Percentiles rank a stretch among this genome's conserved stretches.
phyloP scores from a whole-genome alignment of 495 filamentous ascomycete genomes.

The Penicilliopsis zonata region DNA sequence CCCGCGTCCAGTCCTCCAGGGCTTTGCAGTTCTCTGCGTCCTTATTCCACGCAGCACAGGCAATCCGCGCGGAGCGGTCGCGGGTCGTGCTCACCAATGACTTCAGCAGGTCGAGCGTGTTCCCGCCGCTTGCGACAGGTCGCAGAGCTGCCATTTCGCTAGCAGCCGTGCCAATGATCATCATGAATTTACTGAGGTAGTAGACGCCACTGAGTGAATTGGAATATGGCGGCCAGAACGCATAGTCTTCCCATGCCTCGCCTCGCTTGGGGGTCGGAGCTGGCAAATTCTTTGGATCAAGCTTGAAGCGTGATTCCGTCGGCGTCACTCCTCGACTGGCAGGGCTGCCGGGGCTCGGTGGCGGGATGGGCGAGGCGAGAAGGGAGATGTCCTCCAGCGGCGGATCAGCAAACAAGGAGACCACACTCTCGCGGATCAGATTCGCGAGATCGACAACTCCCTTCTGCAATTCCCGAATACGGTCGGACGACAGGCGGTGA shows the following conservation, averaged over 20 bases:
- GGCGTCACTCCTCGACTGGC: conserved; percentile 35
- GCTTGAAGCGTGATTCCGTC: conserved; percentile 59
- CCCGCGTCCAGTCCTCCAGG: conserved; percentile 83
- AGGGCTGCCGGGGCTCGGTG: conserved; percentile 60
- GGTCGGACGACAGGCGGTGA: conserved; percentile 65
- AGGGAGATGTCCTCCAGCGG: conserved; percentile 83
- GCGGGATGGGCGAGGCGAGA: conserved; percentile 66
- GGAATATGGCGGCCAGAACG: conserved; percentile 90
- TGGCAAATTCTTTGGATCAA: conserved; percentile 64
- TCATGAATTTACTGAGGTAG: conserved; percentile 71
- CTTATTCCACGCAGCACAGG: conserved; percentile 74
- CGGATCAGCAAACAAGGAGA: conserved; percentile 75
- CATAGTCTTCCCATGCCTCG: conserved; percentile 84
- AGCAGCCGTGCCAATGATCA: conserved; percentile 70
- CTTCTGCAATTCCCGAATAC: conserved; percentile 58
- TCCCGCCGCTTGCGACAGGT: conserved; percentile 45
- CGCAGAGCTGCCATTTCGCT: conserved; percentile 71
- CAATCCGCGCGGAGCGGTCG: conserved; percentile 68
- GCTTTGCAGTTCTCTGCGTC: conserved; percentile 83
- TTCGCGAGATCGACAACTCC: conserved; percentile 70
- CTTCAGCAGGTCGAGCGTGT: conserved; percentile 53
- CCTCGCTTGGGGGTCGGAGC: conserved; percentile 64
- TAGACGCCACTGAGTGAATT: conserved; percentile 82
- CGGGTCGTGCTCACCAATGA: conserved; percentile 62
- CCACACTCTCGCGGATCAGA: conserved; percentile 65